Conservation (phyloP, 805 yeast species). For the Schwanniomyces pseudopolymorphus region DNA sequence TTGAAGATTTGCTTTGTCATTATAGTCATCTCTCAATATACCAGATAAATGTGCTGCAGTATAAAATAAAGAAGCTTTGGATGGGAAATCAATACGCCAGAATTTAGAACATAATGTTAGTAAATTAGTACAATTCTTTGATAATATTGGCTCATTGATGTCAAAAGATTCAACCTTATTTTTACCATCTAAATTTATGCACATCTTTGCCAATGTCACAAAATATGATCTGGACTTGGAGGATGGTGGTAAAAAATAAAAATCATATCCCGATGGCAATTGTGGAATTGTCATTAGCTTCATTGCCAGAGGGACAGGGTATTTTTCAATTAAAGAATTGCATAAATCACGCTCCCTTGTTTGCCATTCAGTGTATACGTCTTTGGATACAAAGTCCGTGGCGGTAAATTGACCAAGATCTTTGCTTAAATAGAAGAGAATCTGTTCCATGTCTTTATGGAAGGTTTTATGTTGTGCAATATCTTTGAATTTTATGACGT, state of each 20-base stretch:
- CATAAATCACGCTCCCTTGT: slow-evolving; percentile 22
- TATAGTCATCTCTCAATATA: slow-evolving; percentile 26
- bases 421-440: slow-evolving; percentile 32
- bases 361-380: slow-evolving; percentile 35
- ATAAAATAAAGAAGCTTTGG: slow-evolving; percentile 50
- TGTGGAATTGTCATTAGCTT: slow-evolving; percentile 31
- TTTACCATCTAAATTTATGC: slow-evolving; percentile 41
- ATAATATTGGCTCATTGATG: slow-evolving; percentile 21
- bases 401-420: slow-evolving; percentile 41
- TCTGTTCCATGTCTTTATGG: slow-evolving; percentile 35
- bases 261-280: slow-evolving; percentile 36
- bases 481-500: slow-evolving; percentile 44
- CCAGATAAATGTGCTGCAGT: slow-evolving; percentile 46
- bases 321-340: slow-evolving; percentile 23
- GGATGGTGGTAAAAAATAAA: slow-evolving; percentile 33
- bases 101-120: slow-evolving; percentile 45
- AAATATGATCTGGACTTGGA: slow-evolving; percentile 39
- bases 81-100: slow-evolving; percentile 58
- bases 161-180: slow-evolving; percentile 5
- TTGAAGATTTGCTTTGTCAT: slow-evolving; percentile 12
- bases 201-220: slow-evolving; percentile 37
- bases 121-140: slow-evolving; percentile 45
- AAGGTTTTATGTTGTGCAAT: slow-evolving; percentile 38
- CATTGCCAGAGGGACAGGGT: slow-evolving; percentile 31
- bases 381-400: slow-evolving; percentile 18